Conservation (phyloP, 2,329 filamentous ascomycete genomes). For the Penicillium frequentans region DNA sequence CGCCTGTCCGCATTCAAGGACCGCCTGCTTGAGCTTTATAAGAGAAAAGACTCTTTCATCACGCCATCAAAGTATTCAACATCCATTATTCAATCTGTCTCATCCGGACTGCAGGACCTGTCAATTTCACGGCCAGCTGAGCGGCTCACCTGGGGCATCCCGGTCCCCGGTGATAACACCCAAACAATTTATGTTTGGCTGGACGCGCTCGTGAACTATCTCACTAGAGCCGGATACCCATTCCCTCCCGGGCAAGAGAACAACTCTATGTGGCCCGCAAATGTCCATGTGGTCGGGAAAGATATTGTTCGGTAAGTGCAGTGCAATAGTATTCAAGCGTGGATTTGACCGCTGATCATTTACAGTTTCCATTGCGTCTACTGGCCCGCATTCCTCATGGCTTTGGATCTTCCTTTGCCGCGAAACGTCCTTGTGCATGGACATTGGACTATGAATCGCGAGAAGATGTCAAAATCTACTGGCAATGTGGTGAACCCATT, state of each 20-base stretch:
- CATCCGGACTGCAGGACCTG: slow-evolving; percentile 76
- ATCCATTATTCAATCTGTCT: slow-evolving; percentile 76
- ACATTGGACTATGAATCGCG: slow-evolving; percentile 89
- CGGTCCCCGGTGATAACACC: slow-evolving; percentile 75
- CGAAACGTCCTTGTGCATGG: slow-evolving; percentile 82
- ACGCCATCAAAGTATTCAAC: slow-evolving; percentile 70
- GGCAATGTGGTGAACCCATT: slow-evolving; percentile 96
- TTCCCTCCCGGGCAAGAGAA: slow-evolving; percentile 63
- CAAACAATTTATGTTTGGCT: slow-evolving; percentile 99
- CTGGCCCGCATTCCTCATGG: slow-evolving; percentile 95
- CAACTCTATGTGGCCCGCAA: slow-evolving; percentile 77
- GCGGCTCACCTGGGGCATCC: slow-evolving; percentile 83
- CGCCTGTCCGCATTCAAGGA: slow-evolving; percentile 79
- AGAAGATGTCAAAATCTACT: slow-evolving; percentile 95
- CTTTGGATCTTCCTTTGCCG: slow-evolving; percentile 75
- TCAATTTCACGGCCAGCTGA: slow-evolving; percentile 81
- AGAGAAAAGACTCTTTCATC: slow-evolving; percentile 74
- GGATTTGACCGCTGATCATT: slow-evolving; percentile 17
- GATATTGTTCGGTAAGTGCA: slow-evolving; percentile 72
- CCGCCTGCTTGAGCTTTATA: slow-evolving; percentile 76
- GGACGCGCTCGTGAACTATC: slow-evolving; percentile 91
- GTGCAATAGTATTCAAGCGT: background rate
- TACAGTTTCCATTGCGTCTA: slow-evolving; percentile 86
- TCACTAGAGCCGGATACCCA: slow-evolving; percentile 84
- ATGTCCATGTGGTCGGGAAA: slow-evolving; percentile 92